These are phyloP conservation scores for Barnettozyma botsteinii DNA, from an alignment of 805 yeast genomes.

Conservation along the genomic window DNA sequence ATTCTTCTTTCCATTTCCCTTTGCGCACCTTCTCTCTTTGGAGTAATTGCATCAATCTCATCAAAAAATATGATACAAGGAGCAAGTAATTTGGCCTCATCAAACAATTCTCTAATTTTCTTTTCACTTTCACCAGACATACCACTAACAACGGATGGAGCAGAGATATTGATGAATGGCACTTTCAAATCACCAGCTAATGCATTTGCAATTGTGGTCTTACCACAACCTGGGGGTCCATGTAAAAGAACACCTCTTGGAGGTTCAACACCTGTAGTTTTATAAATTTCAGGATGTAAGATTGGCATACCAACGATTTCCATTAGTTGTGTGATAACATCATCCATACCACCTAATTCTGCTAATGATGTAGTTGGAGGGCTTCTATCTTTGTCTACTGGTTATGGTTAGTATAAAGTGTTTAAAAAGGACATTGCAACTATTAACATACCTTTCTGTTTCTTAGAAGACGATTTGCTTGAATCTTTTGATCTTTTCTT, in stretches of 20 bases:
- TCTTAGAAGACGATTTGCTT: slow-evolving; percentile 26
- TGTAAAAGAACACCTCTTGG: slow-evolving; percentile 91
- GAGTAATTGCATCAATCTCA: slow-evolving; percentile 97
- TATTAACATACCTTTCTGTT: slow-evolving; percentile 32
- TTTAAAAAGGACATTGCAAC: too few species aligned
- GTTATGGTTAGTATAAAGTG: slow-evolving; percentile 15
- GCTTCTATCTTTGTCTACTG: slow-evolving; percentile 48
- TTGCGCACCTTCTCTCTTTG: slow-evolving; percentile 96
- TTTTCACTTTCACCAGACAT: slow-evolving; percentile 99
- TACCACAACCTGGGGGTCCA: slow-evolving; percentile 99
- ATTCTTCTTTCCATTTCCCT: slow-evolving; percentile 97
- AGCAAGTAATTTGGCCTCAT: slow-evolving; percentile 83
- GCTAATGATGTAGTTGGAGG: slow-evolving; percentile 66
- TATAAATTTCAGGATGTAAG: slow-evolving; percentile 86
- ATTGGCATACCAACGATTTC: slow-evolving; percentile 91
- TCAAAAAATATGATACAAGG: slow-evolving; percentile 93
- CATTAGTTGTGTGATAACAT: slow-evolving; percentile 77
- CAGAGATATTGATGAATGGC: slow-evolving; percentile 85
- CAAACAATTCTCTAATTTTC: slow-evolving; percentile 86
- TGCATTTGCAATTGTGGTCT: slow-evolving; percentile 93
- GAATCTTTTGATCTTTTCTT: slow-evolving; percentile 50
- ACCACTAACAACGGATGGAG: slow-evolving; percentile 95
- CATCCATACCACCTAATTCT: slow-evolving; percentile 85
- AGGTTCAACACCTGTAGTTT: slow-evolving; percentile 87
- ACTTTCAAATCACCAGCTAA: slow-evolving; percentile 92